Evolutionary conservation across 1,284 basidiomycete genomes (phyloP).

Genomic region (Volvariella surrecta): DNA sequence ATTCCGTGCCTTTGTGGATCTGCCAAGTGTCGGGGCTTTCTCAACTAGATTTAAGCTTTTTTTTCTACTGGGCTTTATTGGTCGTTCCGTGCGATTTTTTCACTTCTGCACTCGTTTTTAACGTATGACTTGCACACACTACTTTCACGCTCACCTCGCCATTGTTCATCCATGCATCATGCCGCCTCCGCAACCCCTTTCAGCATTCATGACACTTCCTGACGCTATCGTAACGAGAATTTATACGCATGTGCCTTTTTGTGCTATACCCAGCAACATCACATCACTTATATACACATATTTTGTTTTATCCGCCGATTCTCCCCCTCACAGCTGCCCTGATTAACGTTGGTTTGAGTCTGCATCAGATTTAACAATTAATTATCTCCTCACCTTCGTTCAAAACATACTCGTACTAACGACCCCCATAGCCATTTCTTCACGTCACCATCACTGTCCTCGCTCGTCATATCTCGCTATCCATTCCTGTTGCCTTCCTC

Average conservation of each 20-base stretch:
- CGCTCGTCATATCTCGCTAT: too few species aligned
- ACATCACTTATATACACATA: background rate
- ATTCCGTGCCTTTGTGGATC: constrained; percentile 87
- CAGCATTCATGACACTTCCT: background rate
- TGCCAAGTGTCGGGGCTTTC: constrained; percentile 80
- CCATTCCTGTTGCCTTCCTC: too few species aligned
- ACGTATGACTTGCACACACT: background rate
- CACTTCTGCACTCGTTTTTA: background rate
- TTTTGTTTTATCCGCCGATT: background rate
- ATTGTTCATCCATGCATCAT: background rate
- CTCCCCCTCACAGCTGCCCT: background rate
- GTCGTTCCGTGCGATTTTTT: background rate
- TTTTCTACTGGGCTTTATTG: background rate
- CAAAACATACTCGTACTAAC: too few species aligned
- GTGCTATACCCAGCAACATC: background rate
- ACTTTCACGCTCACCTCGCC: background rate
- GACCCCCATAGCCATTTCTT: too few species aligned
- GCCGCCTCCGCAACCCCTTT: background rate
- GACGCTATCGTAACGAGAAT: background rate
- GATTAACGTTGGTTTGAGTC: too few species aligned
- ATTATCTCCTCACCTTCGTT: too few species aligned
- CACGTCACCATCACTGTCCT: too few species aligned
- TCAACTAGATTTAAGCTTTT: constrained; percentile 51
- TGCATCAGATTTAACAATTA: too few species aligned
- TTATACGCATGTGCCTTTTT: background rate